Conservation (phyloP, 768 basidiomycete species). For the Amyloporia xantha region DNA sequence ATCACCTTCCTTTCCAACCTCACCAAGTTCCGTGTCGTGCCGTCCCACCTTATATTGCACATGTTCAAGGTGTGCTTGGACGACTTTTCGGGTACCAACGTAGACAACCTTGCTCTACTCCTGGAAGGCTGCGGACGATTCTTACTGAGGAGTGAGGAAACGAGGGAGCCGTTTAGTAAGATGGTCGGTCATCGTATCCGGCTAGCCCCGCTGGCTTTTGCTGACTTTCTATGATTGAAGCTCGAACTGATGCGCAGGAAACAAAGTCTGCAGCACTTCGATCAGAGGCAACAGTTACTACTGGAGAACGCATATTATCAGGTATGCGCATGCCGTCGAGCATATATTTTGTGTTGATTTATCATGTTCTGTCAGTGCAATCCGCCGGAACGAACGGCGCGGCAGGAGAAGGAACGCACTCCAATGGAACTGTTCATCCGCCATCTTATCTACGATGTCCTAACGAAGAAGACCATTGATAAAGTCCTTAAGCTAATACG, state of each 20-base stretch:
- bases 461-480: conserved; percentile 90
- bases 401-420: conserved; percentile 77
- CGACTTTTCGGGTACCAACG: conserved; percentile 87
- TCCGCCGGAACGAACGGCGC: conserved; percentile 87
- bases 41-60: conserved; percentile 86
- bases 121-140: conserved; percentile 94
- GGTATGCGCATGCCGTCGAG: conserved; percentile 33
- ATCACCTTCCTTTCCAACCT: conserved; percentile 81
- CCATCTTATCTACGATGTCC: conserved; percentile 90
- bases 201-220: too few relatives aligned
- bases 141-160: conserved; percentile 81
- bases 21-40: conserved; percentile 94
- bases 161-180: conserved; percentile 75
- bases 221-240: conserved; percentile 30
- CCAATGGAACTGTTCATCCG: conserved; percentile 92
- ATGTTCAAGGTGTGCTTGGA: conserved; percentile 97
- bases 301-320: conserved; percentile 99
- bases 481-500: conserved; percentile 90
- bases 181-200: conserved; percentile 51
- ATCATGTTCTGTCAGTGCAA: conserved; percentile 65
- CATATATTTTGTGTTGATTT: neutral
- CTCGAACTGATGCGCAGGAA: conserved; percentile 93
- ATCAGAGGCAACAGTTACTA: conserved; percentile 80
- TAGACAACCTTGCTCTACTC: conserved; percentile 88
- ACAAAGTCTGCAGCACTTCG: conserved; percentile 88